phyloP scores from a whole-genome alignment of 208 protist genomes.

The Acanthamoeba triangularis region DNA sequence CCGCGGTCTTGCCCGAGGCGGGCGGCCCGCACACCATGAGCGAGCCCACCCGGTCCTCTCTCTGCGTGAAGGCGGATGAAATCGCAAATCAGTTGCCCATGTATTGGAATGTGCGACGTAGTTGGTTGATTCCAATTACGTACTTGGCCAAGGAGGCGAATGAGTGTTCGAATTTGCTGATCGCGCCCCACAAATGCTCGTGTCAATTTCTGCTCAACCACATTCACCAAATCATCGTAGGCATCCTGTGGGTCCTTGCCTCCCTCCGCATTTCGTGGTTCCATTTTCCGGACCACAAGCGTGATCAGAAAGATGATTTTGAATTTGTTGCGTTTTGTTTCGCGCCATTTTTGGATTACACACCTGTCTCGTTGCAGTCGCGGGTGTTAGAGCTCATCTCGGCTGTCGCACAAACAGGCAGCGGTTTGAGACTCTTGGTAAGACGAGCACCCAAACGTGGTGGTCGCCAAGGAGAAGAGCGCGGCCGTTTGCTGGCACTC shows the following conservation, averaged over 20 bases:
- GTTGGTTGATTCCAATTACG: not conserved
- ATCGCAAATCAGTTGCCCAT: too few species aligned
- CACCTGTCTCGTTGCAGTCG: too few species aligned
- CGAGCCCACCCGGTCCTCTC: not conserved
- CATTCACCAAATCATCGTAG: not conserved
- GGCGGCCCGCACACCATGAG: slow-evolving; percentile 36
- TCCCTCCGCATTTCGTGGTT: not conserved
- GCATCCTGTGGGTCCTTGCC: not conserved
- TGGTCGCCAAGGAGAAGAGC: not conserved
- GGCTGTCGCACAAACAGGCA: not conserved
- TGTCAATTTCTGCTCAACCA: not conserved
- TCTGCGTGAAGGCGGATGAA: not conserved
- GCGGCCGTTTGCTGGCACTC: not conserved
- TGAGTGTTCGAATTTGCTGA: slow-evolving; percentile 20
- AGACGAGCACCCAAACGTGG: not conserved
- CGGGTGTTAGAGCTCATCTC: not conserved
- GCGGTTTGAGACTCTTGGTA: not conserved
- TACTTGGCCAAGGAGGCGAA: slow-evolving; percentile 30
- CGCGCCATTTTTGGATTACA: not conserved
- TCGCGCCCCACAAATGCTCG: slow-evolving; percentile 18
- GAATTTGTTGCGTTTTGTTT: not conserved
- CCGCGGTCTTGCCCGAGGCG: slow-evolving; percentile 36
- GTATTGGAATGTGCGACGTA: not conserved
- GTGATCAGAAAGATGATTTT: not conserved
- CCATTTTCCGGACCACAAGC: not conserved